Evolutionary conservation across 805 yeast genomes (phyloP), one percentile per base, ranked within the genome.

Genomic region (Limtongia smithiae): DNA sequence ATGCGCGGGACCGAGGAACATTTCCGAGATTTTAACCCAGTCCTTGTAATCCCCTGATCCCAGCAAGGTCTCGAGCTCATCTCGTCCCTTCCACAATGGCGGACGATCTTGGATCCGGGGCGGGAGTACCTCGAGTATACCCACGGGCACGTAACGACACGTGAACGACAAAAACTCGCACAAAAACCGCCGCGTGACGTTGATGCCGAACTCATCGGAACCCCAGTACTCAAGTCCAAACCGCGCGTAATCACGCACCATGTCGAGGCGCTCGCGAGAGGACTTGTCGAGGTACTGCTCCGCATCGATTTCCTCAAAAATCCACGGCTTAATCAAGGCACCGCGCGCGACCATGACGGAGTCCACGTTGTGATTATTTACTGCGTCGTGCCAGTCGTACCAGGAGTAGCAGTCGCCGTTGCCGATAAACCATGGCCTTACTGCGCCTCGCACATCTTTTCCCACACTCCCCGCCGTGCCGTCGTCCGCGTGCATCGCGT

Each of bases 331-430:
- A 65, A 93, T 90, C 57, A 93, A 76, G 1, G 97, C 97, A 48
- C 97, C 98, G 63, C 99, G 78, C 2, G 97, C 98, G 46, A 93
- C 87, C 97, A 94, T 93, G 15, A 89, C 95, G 27, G 93, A 81
- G 69, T 93, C 98, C 50, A 91, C 81, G 20, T 85, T 84, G 27
- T 78, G 78, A 41, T 80, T 77, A 15, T 71, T 71, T 36, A 82
- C 73, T 9, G 84, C 89, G 30, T 72, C 74, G 66, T 87, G 78
- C 95, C 96, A 93, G 65, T 93, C 97, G 62, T 85, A 85, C 70
- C 77, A 80, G 17, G 87, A 83, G 71, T 75, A 90, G 40, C 88
- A 79, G 65, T 93, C 99, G 44, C 99, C 99, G 62, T 93, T 93
- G 24, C 98, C 99, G 46, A 93, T 77, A 55, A 93, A 81, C 73